Percentiles rank a stretch among this genome's conserved stretches.
These are phyloP conservation scores for Wickerhamomyces strasburgensis DNA, from an alignment of 805 yeast genomes.

Conservation along the genomic window DNA sequence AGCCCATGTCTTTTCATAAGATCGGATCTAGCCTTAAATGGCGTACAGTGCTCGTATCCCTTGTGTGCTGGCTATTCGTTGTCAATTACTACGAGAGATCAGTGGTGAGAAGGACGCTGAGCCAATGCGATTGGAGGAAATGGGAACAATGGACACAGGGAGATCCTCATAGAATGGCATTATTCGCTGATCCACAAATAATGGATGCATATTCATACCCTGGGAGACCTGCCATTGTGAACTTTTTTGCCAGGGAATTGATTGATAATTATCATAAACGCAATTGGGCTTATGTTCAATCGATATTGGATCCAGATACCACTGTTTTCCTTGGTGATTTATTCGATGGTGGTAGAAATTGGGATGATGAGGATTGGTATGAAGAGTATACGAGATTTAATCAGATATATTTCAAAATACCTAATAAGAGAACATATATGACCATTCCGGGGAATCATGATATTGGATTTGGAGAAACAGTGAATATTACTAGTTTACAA, in stretches of 20 bases:
- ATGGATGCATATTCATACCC: constrained; percentile 89
- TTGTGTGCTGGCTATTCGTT: constrained; percentile 37
- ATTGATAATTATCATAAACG: constrained; percentile 78
- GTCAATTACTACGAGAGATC: constrained; percentile 52
- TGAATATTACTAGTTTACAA: constrained; percentile 48
- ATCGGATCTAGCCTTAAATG: constrained; percentile 7
- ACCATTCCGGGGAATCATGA: constrained; percentile 93
- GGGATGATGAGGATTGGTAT: constrained; percentile 69
- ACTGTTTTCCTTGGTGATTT: constrained; percentile 84
- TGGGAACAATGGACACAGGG: constrained; percentile 58
- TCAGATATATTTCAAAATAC: constrained; percentile 54
- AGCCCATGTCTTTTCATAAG: constrained; percentile 1
- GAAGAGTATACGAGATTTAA: constrained; percentile 67
- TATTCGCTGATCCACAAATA: constrained; percentile 93
- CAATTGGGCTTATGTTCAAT: constrained; percentile 60
- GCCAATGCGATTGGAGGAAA: constrained; percentile 52
- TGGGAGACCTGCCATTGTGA: constrained; percentile 46
- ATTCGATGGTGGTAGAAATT: constrained; percentile 91
- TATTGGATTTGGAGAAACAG: constrained; percentile 83
- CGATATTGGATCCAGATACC: constrained; percentile 63
- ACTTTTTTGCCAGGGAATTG: constrained; percentile 52
- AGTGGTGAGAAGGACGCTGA: constrained; percentile 40
- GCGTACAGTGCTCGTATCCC: constrained; percentile 8
- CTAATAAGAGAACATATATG: constrained; percentile 38
- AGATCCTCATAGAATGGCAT: constrained; percentile 44